Conservation (phyloP, 176 grass and related monocot species). For the Aegilops sharonensis region DNA sequence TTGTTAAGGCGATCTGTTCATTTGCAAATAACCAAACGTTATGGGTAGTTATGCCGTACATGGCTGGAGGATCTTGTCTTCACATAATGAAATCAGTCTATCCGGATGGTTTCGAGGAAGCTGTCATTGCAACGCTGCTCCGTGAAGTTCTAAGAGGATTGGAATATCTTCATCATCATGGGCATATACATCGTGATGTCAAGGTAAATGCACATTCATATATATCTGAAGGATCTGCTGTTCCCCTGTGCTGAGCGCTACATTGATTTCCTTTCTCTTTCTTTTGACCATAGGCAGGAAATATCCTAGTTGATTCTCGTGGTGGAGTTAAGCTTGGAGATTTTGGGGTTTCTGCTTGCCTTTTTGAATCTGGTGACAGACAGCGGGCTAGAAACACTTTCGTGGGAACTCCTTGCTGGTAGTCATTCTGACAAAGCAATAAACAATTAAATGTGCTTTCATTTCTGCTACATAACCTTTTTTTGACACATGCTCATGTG, state of each 20-base stretch:
- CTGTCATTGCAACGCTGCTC: slow-evolving; percentile 79
- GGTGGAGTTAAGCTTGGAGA: slow-evolving; percentile 92
- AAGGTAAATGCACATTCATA: slow-evolving; percentile 56
- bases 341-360: slow-evolving; percentile 97
- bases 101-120: slow-evolving; percentile 76
- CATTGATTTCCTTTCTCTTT: slow-evolving; percentile 20
- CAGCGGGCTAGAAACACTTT: slow-evolving; percentile 92
- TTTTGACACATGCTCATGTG: slow-evolving; percentile 27
- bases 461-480: neutral
- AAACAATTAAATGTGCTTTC: slow-evolving; percentile 4
- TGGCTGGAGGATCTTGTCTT: slow-evolving; percentile 91
- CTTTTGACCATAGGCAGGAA: slow-evolving; percentile 71
- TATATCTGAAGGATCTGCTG: neutral
- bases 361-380: slow-evolving; percentile 90
- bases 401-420: slow-evolving; percentile 98
- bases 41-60: slow-evolving; percentile 97
- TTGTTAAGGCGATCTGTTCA: slow-evolving; percentile 86
- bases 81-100: slow-evolving; percentile 94
- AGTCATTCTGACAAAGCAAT: slow-evolving; percentile 26
- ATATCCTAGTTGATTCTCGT: slow-evolving; percentile 81
- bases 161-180: slow-evolving; percentile 89
- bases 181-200: slow-evolving; percentile 91
- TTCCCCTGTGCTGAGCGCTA: neutral
- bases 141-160: slow-evolving; percentile 86
- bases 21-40: slow-evolving; percentile 71